Evolutionary conservation across 148 eudicot genomes (phyloP), one percentile per base, ranked within the genome.

Genomic region (Vaccinium darrowii): DNA sequence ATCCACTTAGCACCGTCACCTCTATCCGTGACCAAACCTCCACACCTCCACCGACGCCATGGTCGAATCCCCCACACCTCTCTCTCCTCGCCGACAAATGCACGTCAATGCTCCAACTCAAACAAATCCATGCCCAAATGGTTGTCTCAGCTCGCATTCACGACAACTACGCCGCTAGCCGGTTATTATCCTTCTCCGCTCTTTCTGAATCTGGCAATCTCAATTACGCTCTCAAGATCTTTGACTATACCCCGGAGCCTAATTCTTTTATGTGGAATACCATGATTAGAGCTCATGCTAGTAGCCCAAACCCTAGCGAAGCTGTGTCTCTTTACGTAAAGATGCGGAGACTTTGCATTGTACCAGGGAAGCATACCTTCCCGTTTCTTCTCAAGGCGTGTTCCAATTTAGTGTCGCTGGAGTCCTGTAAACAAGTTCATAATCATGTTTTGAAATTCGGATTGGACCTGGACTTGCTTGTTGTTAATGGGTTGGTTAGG

Each of bases 231-330:
- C 67, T 89, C 73, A 93, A 86, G 78, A 80, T 94, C 43, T 91
- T 94, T 51, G 80, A 73, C 18, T 56, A 56, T 76, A 87, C 90
- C 16, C 90, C 69, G 11, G 76, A 86, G 30, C 95, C 96, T 39
- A 93, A 91, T 78, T 84, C 88, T 19, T 93, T 93, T 73, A 95
- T 95, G 95, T 95, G 93, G 91, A 95, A 95, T 84, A 95, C 96
- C 1, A 81, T 94, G 85, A 92, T 94, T 23, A 88, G 95, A 87
- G 95, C 94, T 14, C 88, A 85, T 51, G 94, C 98, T 57, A 81
- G 85, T 74, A 82, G 88, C 56, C 36, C 76, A 63, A 86, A 84
- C 5, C 94, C 95, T 8, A n/a, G 7, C 8, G 82, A 86, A 47
- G 92, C 93, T 52, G 33, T 94, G 74, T 84, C 52, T n/a, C 85